phyloP scores from a whole-genome alignment of 129 eudicot genomes.

The Flaveria bidentis region DNA sequence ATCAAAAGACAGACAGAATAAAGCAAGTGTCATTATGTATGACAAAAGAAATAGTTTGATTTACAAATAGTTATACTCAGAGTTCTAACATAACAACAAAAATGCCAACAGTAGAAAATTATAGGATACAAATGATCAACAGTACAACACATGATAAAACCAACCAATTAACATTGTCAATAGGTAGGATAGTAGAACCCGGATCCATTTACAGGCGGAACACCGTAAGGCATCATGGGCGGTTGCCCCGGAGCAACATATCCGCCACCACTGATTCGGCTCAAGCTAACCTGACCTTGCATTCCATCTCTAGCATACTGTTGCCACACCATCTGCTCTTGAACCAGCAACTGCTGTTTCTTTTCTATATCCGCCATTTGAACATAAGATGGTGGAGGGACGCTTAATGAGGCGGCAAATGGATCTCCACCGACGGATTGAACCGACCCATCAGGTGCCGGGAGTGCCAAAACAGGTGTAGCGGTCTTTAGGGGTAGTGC shows the following conservation, averaged over 20 bases:
- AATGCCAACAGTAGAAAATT: slow-evolving; percentile 23
- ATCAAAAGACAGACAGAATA: slow-evolving; percentile 30
- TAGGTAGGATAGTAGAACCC: slow-evolving; percentile 58
- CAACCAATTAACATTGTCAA: slow-evolving; percentile 22
- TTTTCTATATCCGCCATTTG: slow-evolving; percentile 93
- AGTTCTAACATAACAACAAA: slow-evolving; percentile 42
- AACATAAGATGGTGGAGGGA: slow-evolving; percentile 93
- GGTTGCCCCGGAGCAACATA: slow-evolving; percentile 62
- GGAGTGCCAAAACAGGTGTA: slow-evolving; percentile 78
- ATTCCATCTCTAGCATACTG: slow-evolving; percentile 78
- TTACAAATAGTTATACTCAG: slow-evolving; percentile 24
- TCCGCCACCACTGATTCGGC: slow-evolving; percentile 57
- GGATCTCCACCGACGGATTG: slow-evolving; percentile 81
- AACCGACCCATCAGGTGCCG: slow-evolving; percentile 81
- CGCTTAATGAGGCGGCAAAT: slow-evolving; percentile 72
- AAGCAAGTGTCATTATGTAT: slow-evolving; percentile 27
- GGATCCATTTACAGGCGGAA: slow-evolving; percentile 59
- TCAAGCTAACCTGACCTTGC: slow-evolving; percentile 84
- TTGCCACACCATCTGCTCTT: slow-evolving; percentile 91
- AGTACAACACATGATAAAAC: slow-evolving; percentile 17
- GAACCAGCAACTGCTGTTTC: slow-evolving; percentile 81
- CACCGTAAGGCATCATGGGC: slow-evolving; percentile 78
- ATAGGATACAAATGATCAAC: slow-evolving; percentile 13
- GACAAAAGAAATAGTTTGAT: slow-evolving; percentile 27
- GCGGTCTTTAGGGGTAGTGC: slow-evolving; percentile 58